Percentiles rank a stretch among this genome's conserved stretches.
These are phyloP conservation scores for Leccinum laetum DNA, from an alignment of 1,284 basidiomycete genomes.

Conservation along the genomic window DNA sequence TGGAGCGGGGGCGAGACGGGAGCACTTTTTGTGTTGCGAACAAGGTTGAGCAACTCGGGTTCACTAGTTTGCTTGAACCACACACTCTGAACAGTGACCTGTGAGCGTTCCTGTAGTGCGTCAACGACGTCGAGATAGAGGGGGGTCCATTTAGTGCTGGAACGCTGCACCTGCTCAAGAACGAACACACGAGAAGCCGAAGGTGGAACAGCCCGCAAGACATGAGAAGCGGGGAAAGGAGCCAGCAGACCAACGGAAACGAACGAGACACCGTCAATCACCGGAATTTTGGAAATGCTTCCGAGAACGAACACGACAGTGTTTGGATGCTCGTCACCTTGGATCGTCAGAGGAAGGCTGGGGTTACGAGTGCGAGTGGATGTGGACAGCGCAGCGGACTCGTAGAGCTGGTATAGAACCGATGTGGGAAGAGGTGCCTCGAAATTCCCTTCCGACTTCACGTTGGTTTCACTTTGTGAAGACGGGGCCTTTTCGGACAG, in stretches of 20 bases:
- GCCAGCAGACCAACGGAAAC: constrained; percentile 73
- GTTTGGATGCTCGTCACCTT: constrained; percentile 52
- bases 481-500: constrained; percentile 39
- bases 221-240: constrained; percentile 68
- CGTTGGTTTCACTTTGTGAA: constrained; percentile 13
- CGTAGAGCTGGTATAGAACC: constrained; percentile 55
- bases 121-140: constrained; percentile 83
- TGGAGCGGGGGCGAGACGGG: constrained; percentile 43
- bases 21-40: constrained; percentile 40
- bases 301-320: constrained; percentile 78
- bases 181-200: constrained; percentile 78
- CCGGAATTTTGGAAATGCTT: constrained; percentile 41
- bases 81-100: constrained; percentile 60
- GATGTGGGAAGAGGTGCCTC: constrained; percentile 7
- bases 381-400: constrained; percentile 63
- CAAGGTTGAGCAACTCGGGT: constrained; percentile 47
- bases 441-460: constrained; percentile 17
- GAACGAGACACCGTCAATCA: constrained; percentile 62
- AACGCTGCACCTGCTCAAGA: constrained; percentile 77
- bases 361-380: constrained; percentile 62
- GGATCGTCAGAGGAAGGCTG: constrained; percentile 48
- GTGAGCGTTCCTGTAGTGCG: constrained; percentile 65
- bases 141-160: constrained; percentile 87
- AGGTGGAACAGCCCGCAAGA: constrained; percentile 65
- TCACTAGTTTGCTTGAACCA: constrained; percentile 53